Evolutionary conservation across 176 grass and related monocot genomes (phyloP), one percentile per base, ranked within the genome.

Genomic region (Aegilops tauschii): DNA sequence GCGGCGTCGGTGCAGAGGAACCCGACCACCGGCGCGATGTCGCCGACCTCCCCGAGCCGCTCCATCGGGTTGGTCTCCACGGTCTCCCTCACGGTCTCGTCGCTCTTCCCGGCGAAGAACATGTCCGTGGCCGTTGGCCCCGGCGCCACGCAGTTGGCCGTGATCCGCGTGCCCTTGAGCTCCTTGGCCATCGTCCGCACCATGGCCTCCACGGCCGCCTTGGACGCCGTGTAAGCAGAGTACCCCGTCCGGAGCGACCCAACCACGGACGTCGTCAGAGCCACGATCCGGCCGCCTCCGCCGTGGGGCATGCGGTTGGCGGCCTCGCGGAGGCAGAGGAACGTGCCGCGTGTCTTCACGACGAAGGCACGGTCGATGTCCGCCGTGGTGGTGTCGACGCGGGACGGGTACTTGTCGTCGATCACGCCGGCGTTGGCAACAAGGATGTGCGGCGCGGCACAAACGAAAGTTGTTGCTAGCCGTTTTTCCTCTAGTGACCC

Each of bases 261-360:
- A 34, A 88, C 79, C 21, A 73, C 87, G 9, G 88, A 81, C 71
- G 92, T 90, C 59, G 94, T 93, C 45, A 93, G 76, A 1, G 92
- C 90, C 8, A 97, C 82, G 67, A 97, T 93, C 78, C 92, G 66
- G 1, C 95, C 92, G 27, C 87, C 87, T 35, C 95, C 93, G 39
- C 44, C 44, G 44, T 3, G 44, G 44, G 44, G 44, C 44, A 47
- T 11, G 12, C 44, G 44, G 44, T 47, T 47, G 44, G 44, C 44
- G 44, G 44, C 44, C 44, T 47, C 44, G 12, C 44, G 44, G 44
- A 47, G 44, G 44, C 44, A 47, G 44, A 47, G 12, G 44, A 47
- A 47, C 3, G 44, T 12, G 44, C 44, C 44, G 12, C 44, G 44
- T 3, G 42, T 2, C 10, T 44, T 44, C 42, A 44, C 42, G 42